phyloP scores from a whole-genome alignment of 345 rosid genomes.

The Pistacia atlantica region DNA sequence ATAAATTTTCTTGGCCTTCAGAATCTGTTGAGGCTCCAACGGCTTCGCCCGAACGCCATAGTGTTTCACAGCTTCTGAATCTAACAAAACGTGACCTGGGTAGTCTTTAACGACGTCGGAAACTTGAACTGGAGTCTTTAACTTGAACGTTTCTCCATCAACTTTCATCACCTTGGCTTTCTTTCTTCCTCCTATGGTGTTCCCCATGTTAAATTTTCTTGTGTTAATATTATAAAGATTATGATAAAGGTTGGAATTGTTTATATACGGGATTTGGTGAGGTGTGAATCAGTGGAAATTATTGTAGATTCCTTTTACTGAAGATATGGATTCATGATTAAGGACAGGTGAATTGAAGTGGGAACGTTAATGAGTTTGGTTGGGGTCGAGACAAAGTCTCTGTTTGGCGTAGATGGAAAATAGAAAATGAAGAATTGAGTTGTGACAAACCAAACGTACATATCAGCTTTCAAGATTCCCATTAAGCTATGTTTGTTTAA shows the following conservation, averaged over 20 bases:
- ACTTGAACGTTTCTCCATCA: conserved; percentile 74
- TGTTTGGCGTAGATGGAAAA: not conserved
- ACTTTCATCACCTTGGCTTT: conserved; percentile 80
- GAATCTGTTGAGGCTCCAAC: conserved; percentile 55
- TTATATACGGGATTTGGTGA: not conserved
- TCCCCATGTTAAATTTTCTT: conserved; percentile 56
- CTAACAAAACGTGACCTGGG: conserved; percentile 79
- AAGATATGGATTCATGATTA: not conserved
- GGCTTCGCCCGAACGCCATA: conserved; percentile 80
- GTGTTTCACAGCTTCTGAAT: conserved; percentile 77
- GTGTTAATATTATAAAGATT: too few species aligned
- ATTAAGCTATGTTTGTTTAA: too few species aligned
- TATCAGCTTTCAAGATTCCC: conserved; percentile 7
- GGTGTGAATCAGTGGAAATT: conserved; percentile 14
- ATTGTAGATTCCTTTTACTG: not conserved
- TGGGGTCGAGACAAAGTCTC: not conserved
- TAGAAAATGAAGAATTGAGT: not conserved
- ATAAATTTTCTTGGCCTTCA: conserved; percentile 63
- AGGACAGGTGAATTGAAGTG: not conserved
- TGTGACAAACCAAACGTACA: not conserved
- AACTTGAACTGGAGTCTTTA: conserved; percentile 65
- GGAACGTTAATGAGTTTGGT: conserved; percentile 1
- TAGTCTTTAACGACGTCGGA: conserved; percentile 61
- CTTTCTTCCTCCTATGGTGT: conserved; percentile 55
- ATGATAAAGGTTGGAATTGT: too few species aligned